Percentiles rank a stretch among this genome's conserved stretches.
Conservation (phyloP, 805 yeast species). For the Saccharomycopsis microspora region DNA sequence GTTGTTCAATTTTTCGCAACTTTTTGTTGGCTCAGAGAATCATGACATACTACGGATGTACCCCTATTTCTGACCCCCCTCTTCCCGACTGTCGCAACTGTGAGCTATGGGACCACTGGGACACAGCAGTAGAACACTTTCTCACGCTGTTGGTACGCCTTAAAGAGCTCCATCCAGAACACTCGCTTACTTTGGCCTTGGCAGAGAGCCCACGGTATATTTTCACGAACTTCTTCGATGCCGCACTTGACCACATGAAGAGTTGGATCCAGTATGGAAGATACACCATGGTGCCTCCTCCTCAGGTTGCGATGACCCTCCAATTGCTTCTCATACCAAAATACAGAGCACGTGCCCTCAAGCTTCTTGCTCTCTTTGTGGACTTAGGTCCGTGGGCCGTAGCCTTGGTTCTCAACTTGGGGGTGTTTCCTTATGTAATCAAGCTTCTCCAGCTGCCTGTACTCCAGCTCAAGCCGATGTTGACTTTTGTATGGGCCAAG, state of each 20-base stretch:
- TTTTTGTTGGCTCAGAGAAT: conserved; percentile 85
- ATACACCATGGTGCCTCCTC: conserved; percentile 78
- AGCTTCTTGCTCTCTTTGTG: conserved; percentile 69
- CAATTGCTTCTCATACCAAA: conserved; percentile 92
- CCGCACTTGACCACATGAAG: conserved; percentile 93
- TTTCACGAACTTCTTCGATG: conserved; percentile 89
- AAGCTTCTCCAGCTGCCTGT: conserved; percentile 90
- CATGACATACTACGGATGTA: conserved; percentile 88
- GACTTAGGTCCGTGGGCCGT: conserved; percentile 99
- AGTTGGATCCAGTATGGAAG: conserved; percentile 89
- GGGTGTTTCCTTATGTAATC: conserved; percentile 90
- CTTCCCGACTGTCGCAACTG: conserved; percentile 77
- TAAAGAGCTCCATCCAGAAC: conserved; percentile 18
- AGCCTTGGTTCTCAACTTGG: conserved; percentile 81
- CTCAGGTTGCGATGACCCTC: conserved; percentile 85
- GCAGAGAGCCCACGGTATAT: conserved; percentile 36
- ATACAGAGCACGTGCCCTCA: conserved; percentile 82
- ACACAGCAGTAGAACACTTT: conserved; percentile 90
- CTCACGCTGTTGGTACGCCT: conserved; percentile 53
- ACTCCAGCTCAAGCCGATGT: conserved; percentile 84
- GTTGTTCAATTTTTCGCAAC: conserved; percentile 90
- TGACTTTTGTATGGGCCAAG: conserved; percentile 95
- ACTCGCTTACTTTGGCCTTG: conserved; percentile 9
- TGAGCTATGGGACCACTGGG: conserved; percentile 98
- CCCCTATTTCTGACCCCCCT: conserved; percentile 89